Evolutionary conservation across 805 yeast species (phyloP).

Genomic region (Lachancea dasiensis): DNA sequence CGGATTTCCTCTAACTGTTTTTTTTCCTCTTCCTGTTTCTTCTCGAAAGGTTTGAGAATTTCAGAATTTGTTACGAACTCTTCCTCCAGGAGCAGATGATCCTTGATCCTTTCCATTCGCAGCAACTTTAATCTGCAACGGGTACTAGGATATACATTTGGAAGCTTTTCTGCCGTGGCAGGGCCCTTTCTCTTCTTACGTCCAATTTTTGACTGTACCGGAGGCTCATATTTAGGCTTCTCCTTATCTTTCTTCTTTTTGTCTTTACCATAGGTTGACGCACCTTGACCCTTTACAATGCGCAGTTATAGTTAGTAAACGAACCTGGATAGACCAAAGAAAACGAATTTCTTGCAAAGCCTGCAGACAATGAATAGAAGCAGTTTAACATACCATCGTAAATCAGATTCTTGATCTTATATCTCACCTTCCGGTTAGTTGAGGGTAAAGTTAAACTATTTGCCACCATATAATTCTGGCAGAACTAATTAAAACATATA

Average conservation of each 20-base stretch:
- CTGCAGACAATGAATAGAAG: too few species aligned
- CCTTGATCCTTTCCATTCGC: conserved; percentile 93
- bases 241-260: conserved; percentile 62
- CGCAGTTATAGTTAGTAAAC: conserved; percentile 1
- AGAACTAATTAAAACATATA: too few species aligned
- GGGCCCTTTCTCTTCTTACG: conserved; percentile 92
- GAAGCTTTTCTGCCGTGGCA: conserved; percentile 74
- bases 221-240: conserved; percentile 98
- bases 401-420: background rate
- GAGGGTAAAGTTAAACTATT: conserved; percentile 1
- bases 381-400: conserved; percentile 7
- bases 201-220: conserved; percentile 90
- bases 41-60: conserved; percentile 91
- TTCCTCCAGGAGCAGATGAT: conserved; percentile 89
- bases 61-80: conserved; percentile 95
- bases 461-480: conserved; percentile 4
- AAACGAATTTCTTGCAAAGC: background rate
- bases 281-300: conserved; percentile 32
- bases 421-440: background rate
- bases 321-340: background rate
- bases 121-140: conserved; percentile 87
- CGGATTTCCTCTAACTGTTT: conserved; percentile 92
- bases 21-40: conserved; percentile 92
- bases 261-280: conserved; percentile 29
- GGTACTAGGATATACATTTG: conserved; percentile 84